Evolutionary conservation across 2,329 filamentous ascomycete species (phyloP).

Genomic region (Fusarium tricinctum): DNA sequence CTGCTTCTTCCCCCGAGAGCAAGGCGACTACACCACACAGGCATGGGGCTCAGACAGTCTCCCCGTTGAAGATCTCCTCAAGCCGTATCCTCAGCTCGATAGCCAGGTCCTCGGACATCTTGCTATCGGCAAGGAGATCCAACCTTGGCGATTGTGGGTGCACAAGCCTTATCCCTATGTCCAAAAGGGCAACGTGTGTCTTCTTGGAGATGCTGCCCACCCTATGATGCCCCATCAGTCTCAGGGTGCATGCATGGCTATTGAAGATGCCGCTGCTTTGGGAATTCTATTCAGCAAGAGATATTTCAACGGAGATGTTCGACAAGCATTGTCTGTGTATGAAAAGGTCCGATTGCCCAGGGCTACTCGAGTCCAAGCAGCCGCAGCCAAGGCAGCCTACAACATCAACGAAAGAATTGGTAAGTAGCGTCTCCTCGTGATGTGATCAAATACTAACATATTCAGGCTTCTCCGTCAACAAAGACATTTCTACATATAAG

Average conservation of each 20-base stretch:
- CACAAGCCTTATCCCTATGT: slow-evolving; percentile 73
- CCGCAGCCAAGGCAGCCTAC: slow-evolving; percentile 69
- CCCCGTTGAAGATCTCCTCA: slow-evolving; percentile 71
- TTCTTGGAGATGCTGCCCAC: slow-evolving; percentile 77
- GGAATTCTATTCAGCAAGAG: slow-evolving; percentile 70
- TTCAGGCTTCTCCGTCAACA: slow-evolving; percentile 73
- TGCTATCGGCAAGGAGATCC: slow-evolving; percentile 71
- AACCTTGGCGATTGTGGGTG: slow-evolving; percentile 74
- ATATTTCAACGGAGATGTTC: slow-evolving; percentile 63
- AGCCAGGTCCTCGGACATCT: slow-evolving; percentile 69
- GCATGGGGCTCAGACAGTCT: slow-evolving; percentile 68
- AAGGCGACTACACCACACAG: slow-evolving; percentile 68
- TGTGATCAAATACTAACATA: neutral
- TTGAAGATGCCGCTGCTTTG: slow-evolving; percentile 74
- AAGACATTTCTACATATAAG: slow-evolving; percentile 68
- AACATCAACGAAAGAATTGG: slow-evolving; percentile 76
- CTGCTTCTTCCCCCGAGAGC: slow-evolving; percentile 72
- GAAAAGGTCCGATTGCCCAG: slow-evolving; percentile 67
- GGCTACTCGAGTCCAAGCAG: slow-evolving; percentile 68
- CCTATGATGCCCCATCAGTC: slow-evolving; percentile 79
- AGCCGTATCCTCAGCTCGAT: slow-evolving; percentile 72
- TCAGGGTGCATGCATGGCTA: slow-evolving; percentile 78
- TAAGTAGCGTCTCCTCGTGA: slow-evolving; percentile 31
- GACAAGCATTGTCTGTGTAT: slow-evolving; percentile 64
- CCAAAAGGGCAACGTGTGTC: slow-evolving; percentile 64